Conservation (phyloP, 2,329 filamentous ascomycete species). For the Verticillium isaacii region DNA sequence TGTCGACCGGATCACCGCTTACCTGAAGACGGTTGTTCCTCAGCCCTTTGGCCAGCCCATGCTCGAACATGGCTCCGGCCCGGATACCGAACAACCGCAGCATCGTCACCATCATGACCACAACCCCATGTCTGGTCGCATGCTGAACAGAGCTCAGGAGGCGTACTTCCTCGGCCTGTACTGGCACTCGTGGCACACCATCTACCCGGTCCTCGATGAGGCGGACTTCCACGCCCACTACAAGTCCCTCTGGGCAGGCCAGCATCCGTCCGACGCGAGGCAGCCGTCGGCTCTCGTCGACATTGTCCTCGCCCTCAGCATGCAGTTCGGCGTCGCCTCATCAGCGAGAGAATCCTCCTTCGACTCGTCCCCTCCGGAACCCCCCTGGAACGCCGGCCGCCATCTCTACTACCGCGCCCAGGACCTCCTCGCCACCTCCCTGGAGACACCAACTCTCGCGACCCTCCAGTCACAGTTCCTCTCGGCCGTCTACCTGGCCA, state of each 20-base stretch:
- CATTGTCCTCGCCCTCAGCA: slow-evolving; percentile 45
- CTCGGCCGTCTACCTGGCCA: slow-evolving; percentile 38
- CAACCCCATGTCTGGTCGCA: slow-evolving; percentile 1
- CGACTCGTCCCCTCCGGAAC: not conserved
- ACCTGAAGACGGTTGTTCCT: slow-evolving; percentile 22
- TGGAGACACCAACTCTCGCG: slow-evolving; percentile 40
- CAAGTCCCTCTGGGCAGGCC: slow-evolving; percentile 29
- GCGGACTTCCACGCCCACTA: slow-evolving; percentile 38
- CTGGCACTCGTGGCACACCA: slow-evolving; percentile 40
- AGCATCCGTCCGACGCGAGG: slow-evolving; percentile 18
- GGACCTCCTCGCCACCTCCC: slow-evolving; percentile 8
- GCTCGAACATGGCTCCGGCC: slow-evolving; percentile 31
- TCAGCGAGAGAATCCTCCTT: slow-evolving; percentile 11
- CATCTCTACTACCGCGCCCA: not conserved
- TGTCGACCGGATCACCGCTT: not conserved
- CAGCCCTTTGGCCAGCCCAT: slow-evolving; percentile 33
- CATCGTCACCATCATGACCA: slow-evolving; percentile 12
- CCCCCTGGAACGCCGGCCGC: not conserved
- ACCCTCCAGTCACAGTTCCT: slow-evolving; percentile 45
- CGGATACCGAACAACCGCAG: slow-evolving; percentile 23
- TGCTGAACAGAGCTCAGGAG: slow-evolving; percentile 34
- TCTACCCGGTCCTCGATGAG: slow-evolving; percentile 37
- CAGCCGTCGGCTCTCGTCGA: slow-evolving; percentile 45
- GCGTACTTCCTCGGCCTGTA: slow-evolving; percentile 41
- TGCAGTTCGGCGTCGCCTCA: slow-evolving; percentile 35